Evolutionary conservation across 2,329 filamentous ascomycete genomes (phyloP).

Genomic region (Aspergillus carbonarius): DNA sequence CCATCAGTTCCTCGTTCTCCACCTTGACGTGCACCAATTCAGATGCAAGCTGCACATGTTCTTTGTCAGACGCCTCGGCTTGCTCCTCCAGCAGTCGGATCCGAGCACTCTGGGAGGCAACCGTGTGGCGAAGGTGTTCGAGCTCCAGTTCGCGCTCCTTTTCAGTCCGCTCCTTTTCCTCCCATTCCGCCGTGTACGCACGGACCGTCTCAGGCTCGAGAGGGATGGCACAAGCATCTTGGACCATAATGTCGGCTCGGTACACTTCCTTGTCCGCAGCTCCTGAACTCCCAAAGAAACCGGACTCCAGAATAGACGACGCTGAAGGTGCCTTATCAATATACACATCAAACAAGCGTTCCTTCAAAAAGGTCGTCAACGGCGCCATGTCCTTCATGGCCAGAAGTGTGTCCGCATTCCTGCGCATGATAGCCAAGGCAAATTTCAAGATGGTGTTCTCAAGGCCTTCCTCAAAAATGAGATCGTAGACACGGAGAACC

Average conservation of each 20-base stretch:
- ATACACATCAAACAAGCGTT: constrained; percentile 93
- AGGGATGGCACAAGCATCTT: constrained; percentile 85
- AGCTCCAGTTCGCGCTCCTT: constrained; percentile 81
- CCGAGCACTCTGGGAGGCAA: constrained; percentile 66
- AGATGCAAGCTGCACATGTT: constrained; percentile 87
- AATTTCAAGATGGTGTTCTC: constrained; percentile 88
- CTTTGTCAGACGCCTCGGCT: constrained; percentile 81
- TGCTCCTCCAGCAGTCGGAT: constrained; percentile 86
- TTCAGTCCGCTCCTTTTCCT: constrained; percentile 80
- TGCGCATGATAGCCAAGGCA: constrained; percentile 92
- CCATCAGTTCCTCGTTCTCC: constrained; percentile 83
- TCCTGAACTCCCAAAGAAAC: constrained; percentile 92
- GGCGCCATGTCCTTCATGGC: constrained; percentile 87
- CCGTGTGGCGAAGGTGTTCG: constrained; percentile 67
- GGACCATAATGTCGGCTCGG: constrained; percentile 86
- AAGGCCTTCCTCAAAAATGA: constrained; percentile 90
- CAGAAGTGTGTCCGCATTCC: constrained; percentile 76
- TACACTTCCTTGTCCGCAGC: constrained; percentile 93
- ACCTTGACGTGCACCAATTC: constrained; percentile 91
- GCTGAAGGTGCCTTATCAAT: constrained; percentile 91
- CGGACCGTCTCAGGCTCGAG: constrained; percentile 81
- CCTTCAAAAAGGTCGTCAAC: constrained; percentile 86
- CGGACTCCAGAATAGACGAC: constrained; percentile 90
- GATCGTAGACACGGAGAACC: constrained; percentile 92
- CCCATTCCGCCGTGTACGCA: constrained; percentile 82